Evolutionary conservation across 345 rosid species (phyloP), one percentile per base, ranked within the genome.

Genomic region (Citrus cavaleriei): DNA sequence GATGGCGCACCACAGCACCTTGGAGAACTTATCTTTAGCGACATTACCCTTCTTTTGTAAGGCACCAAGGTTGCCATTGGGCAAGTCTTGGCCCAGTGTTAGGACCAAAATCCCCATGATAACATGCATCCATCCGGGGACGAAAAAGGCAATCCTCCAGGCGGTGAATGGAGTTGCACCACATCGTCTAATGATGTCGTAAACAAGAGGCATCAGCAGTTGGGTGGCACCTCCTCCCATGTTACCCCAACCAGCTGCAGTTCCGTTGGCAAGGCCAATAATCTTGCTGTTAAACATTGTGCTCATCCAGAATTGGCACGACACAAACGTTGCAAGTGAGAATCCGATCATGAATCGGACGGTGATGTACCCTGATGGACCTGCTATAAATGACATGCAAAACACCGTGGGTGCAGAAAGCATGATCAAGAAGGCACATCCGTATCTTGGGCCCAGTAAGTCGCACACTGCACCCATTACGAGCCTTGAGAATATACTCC

Each of bases 281-380:
- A 95, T 95, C 86, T 91, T 89, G 72, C 94, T 82, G 35, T 95
- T 95, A 70, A 95, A 93, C 98, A 95, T 95, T 4, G 98, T 93
- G 82, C 97, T 95, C 98, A 95, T 95, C 98, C 98, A 93, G 55
- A 88, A 95, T 70, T 95, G 98, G 80, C 97, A 95, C 3, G 98
- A 95, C 75, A 95, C 97, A 40, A 95, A 95, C 0, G 98, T 93
- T 1, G 97, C 97, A 0, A 95, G 94, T 42, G 96, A 95, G 82
- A 95, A 95, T 7, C 98, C 98, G 6, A 95, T 95, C 98, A 95
- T 91, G 83, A 95, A 95, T 71, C 98, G 81, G 27, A 93, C 94
- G 1, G 91, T 85, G 21, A 90, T 46, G 51, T 91, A 92, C 9
- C 98, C 97, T 27, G 91, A 89, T 0, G 98, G 92, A 4, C 73